phyloP scores from a whole-genome alignment of 2,329 filamentous ascomycete species.

The Ceratocystis huliohia region DNA sequence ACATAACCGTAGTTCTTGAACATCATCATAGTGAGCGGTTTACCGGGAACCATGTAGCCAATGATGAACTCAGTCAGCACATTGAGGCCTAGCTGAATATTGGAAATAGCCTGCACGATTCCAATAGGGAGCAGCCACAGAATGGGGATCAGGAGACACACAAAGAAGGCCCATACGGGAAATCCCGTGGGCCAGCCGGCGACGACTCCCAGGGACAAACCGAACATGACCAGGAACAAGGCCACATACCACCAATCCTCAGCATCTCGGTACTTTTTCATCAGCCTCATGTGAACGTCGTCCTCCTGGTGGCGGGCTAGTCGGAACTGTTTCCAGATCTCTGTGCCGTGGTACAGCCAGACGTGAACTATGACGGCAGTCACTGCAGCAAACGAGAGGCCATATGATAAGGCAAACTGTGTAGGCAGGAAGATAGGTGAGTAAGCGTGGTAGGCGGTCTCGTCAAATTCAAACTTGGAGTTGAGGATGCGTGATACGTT shows the following conservation, averaged over 20 bases:
- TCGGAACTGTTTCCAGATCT: slow-evolving; percentile 43
- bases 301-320: slow-evolving; percentile 44
- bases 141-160: slow-evolving; percentile 45
- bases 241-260: slow-evolving; percentile 48
- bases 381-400: slow-evolving; percentile 55
- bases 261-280: slow-evolving; percentile 48
- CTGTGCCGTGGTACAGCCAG: slow-evolving; percentile 41
- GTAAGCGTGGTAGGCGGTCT: slow-evolving; percentile 39
- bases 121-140: slow-evolving; percentile 50
- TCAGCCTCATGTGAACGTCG: slow-evolving; percentile 47
- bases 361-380: slow-evolving; percentile 48
- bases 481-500: slow-evolving; percentile 41
- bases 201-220: slow-evolving; percentile 42
- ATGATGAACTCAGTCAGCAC: slow-evolving; percentile 62
- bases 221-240: slow-evolving; percentile 42
- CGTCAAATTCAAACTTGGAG: slow-evolving; percentile 36
- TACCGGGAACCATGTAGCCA: slow-evolving; percentile 60
- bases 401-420: slow-evolving; percentile 48
- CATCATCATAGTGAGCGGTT: slow-evolving; percentile 62
- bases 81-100: slow-evolving; percentile 53
- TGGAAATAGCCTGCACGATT: slow-evolving; percentile 48
- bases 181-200: slow-evolving; percentile 44
- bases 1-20: slow-evolving; percentile 65
- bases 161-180: slow-evolving; percentile 44
- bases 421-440: slow-evolving; percentile 52